Percentiles rank a stretch among this genome's conserved stretches.
phyloP scores from a whole-genome alignment of 176 grass and related monocot species.

The Echinochloa phyllopogon region DNA sequence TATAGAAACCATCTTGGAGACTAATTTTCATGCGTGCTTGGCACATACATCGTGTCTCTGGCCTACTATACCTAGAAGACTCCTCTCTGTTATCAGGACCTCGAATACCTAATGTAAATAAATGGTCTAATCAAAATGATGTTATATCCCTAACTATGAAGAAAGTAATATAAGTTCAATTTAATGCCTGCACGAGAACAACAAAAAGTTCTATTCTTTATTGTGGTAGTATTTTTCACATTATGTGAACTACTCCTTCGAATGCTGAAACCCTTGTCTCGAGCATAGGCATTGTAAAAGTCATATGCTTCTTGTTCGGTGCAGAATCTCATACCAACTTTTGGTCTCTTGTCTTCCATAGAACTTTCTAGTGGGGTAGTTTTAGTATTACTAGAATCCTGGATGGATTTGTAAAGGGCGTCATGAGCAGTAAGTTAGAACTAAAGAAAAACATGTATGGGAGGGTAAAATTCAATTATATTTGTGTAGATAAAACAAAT shows the following conservation, averaged over 20 bases:
- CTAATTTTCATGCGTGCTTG: background rate
- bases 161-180: background rate
- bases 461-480: too few species aligned
- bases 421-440: too few species aligned
- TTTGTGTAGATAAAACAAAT: too few species aligned
- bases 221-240: too few species aligned
- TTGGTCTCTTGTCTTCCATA: background rate
- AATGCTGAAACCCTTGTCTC: background rate
- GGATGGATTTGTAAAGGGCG: too few species aligned
- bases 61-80: background rate
- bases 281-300: slow-evolving; percentile 9
- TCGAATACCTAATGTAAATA: background rate
- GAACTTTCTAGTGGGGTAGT: too few species aligned
- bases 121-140: background rate
- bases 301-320: background rate
- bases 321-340: background rate
- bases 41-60: background rate
- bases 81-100: background rate
- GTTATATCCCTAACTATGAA: background rate
- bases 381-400: background rate
- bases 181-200: background rate
- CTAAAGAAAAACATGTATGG: too few species aligned
- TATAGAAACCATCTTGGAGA: background rate
- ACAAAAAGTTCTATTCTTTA: background rate
- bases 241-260: background rate